Base-by-base conservation (phyloP, 2,329 filamentous ascomycete genomes). In the Endoconidiophora laricicola region DNA sequence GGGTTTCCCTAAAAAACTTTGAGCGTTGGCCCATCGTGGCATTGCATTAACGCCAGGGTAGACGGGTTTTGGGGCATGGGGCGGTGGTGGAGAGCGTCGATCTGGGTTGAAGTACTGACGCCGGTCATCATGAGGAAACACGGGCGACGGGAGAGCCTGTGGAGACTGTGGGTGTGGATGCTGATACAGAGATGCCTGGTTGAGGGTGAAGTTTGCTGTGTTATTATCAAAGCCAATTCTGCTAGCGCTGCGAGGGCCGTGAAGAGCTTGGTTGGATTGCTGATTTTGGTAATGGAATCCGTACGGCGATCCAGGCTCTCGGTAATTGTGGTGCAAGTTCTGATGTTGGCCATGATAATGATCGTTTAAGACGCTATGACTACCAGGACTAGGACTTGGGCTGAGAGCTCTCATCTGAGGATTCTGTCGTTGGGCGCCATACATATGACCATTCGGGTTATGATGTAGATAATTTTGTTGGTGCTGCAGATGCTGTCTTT, bases 11-110 rank as follows among this genome's bases (percentile, higher is more conserved):
- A 44, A 12, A 42, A 53, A 53, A 24, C 47, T 50, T 16, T 47
- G 52, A 22, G 47, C 52, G 37, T 49, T 45, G 9, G 52, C 52
- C 52, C 52, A 53, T 20, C 48, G 52, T 12, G 52, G 52, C 44
- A 53, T 53, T 12, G 29, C 29, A 6, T 39, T 49, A 18, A 49
- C 22, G 12, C 52, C 44, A 6, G 52, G 52, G 37, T 53, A 23
- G 5, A 50, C 40, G 2, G 52, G 52, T 24, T 50, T 46, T 16
- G 52, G 52, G 4, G 52, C 52, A 43, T 50, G 48, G 12, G 48
- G 52, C 6, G 52, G 44, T 12, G 52, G 52, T 14, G 52, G 47
- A n/a, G 52, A 42, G 5, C 39, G 16, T 20, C 52, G 47, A 12
- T 49, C 44, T 20, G 43, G 33, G 18, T 46, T 46, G 23, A 50